These are phyloP conservation scores for Firmiana major DNA, from an alignment of 345 rosid species.

Conservation along the genomic window DNA sequence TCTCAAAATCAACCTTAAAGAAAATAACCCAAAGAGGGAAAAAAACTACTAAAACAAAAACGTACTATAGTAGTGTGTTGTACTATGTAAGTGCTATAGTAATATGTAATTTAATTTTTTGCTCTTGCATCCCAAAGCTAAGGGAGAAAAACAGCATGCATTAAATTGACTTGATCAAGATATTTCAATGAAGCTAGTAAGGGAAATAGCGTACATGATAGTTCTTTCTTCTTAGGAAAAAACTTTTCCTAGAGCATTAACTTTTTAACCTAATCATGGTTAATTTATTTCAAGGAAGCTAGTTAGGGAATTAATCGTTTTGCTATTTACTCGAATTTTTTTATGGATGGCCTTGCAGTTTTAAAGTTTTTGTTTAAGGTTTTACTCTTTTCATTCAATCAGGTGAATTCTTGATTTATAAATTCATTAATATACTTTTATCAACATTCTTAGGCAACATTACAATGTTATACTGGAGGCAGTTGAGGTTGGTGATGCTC, in stretches of 20 bases:
- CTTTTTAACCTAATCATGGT: neutral
- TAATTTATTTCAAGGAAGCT: too few species aligned
- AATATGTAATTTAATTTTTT: neutral
- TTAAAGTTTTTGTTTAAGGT: neutral
- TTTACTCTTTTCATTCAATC: conserved; percentile 6
- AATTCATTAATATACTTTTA: conserved; percentile 18
- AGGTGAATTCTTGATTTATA: conserved; percentile 11
- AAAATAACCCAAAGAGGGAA: neutral
- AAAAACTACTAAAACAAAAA: neutral
- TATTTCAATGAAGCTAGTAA: neutral
- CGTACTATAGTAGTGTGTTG: neutral
- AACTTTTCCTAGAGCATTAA: neutral
- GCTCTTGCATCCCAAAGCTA: neutral
- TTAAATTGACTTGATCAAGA: neutral
- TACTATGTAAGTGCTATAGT: neutral
- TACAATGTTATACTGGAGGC: conserved; percentile 71
- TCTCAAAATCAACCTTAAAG: neutral
- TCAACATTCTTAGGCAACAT: conserved; percentile 60
- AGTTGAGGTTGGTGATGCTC: conserved; percentile 60
- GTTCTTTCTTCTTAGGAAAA: neutral
- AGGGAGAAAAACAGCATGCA: neutral
- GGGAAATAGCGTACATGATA: neutral
- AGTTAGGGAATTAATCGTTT: too few species aligned
- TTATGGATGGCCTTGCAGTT: neutral
- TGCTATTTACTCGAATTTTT: neutral